phyloP scores from a whole-genome alignment of 129 eudicot genomes.

The Arctium lappa region DNA sequence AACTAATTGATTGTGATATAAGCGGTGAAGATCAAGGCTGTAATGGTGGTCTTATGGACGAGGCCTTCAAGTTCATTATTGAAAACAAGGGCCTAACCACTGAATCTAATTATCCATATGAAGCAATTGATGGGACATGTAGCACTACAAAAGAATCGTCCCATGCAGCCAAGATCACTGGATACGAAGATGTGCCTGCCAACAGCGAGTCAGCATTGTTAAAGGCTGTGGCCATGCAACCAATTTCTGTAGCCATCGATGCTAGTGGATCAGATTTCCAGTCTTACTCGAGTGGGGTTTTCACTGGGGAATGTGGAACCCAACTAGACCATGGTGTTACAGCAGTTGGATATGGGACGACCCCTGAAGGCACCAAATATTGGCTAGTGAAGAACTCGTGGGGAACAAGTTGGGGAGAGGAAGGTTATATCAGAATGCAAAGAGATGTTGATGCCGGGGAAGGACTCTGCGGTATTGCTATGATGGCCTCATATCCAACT shows the following conservation, averaged over 20 bases:
- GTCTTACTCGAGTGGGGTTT: too few relatives aligned
- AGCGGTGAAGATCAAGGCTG: too few relatives aligned
- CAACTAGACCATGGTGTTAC: too few relatives aligned
- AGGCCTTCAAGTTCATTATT: too few relatives aligned
- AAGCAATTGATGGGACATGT: too few relatives aligned
- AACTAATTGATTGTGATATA: too few relatives aligned
- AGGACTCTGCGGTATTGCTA: slow-evolving; percentile 30
- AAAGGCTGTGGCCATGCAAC: slow-evolving; percentile 27
- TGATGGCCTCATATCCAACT: slow-evolving; percentile 29
- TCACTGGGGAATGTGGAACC: too few relatives aligned
- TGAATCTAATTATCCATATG: too few relatives aligned
- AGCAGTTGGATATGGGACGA: slow-evolving; percentile 23
- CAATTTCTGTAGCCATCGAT: slow-evolving; percentile 25
- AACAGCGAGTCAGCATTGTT: slow-evolving; percentile 9
- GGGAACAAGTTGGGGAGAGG: slow-evolving; percentile 34
- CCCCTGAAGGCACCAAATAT: slow-evolving; percentile 20
- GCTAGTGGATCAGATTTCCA: too few relatives aligned
- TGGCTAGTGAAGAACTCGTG: slow-evolving; percentile 35
- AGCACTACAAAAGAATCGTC: background rate
- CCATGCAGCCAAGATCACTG: slow-evolving; percentile 5
- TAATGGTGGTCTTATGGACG: too few relatives aligned
- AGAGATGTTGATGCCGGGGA: slow-evolving; percentile 11
- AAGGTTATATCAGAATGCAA: slow-evolving; percentile 25
- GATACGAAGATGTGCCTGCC: slow-evolving; percentile 21
- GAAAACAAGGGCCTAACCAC: too few relatives aligned